Percentiles rank a stretch among this genome's conserved stretches.
Evolutionary conservation across 306 rosid species (phyloP).

Genomic region (Acacia confusa): DNA sequence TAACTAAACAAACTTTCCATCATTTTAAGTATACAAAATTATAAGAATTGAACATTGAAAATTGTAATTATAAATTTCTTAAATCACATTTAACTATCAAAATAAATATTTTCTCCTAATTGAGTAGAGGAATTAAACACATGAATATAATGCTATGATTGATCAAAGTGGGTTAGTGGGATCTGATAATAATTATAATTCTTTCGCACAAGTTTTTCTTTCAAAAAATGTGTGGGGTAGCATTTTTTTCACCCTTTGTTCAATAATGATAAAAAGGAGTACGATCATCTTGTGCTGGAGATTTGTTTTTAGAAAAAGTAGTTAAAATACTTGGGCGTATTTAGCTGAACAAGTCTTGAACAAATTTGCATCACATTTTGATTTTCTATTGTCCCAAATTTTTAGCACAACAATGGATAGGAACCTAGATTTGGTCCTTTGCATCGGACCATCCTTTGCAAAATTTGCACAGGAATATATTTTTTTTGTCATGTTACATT

Average conservation of each 20-base stretch:
- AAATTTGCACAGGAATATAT: no score
- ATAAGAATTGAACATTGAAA: neutral
- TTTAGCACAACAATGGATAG: neutral
- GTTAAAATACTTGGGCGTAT: neutral
- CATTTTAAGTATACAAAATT: neutral
- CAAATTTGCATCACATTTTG: neutral
- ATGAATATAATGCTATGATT: neutral
- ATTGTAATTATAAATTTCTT: no score
- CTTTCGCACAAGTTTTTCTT: no score
- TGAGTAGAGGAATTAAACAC: neutral
- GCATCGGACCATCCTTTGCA: no score
- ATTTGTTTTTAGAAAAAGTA: no score
- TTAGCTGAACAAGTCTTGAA: neutral
- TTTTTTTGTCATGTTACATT: no score
- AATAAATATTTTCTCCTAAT: no score
- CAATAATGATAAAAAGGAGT: no score
- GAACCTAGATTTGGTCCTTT: no score
- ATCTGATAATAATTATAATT: neutral
- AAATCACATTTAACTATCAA: neutral
- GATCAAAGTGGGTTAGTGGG: neutral
- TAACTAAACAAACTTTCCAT: no score
- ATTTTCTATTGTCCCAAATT: neutral
- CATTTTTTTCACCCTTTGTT: neutral
- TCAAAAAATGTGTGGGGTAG: no score
- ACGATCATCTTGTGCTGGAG: neutral